Percentiles rank a stretch among this genome's conserved stretches.
Conservation (phyloP, 495 filamentous ascomycete genomes). For the Penicillium paradoxum region DNA sequence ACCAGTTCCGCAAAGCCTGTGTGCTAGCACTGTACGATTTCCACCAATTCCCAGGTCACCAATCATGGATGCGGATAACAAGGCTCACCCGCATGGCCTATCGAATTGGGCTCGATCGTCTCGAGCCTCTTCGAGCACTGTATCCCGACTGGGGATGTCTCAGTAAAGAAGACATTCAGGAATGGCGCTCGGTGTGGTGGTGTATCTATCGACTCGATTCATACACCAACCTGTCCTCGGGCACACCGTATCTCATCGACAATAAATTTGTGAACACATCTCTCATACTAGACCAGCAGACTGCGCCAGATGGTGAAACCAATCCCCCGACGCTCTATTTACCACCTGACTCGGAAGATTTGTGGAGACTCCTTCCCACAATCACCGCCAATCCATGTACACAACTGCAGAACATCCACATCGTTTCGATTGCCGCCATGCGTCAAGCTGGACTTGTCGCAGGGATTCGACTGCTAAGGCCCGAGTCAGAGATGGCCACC, state of each 20-base stretch:
- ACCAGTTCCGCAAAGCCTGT: constrained; percentile 28
- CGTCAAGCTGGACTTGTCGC: constrained; percentile 10
- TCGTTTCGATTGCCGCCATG: constrained; percentile 6
- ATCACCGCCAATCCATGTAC: constrained; percentile 6
- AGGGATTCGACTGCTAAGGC: constrained; percentile 1
- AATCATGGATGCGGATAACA: constrained; percentile 31
- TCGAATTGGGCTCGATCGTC: constrained; percentile 18
- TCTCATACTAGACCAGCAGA: not conserved
- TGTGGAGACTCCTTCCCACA: constrained; percentile 6
- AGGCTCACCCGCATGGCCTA: constrained; percentile 32
- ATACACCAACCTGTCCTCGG: constrained; percentile 22
- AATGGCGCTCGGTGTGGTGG: constrained; percentile 38
- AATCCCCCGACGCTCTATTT: too few relatives aligned
- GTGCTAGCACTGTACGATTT: constrained; percentile 38
- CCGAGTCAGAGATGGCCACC: not conserved
- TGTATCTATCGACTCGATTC: constrained; percentile 38
- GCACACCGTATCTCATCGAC: constrained; percentile 16
- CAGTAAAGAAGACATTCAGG: constrained; percentile 33
- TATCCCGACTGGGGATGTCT: too few relatives aligned
- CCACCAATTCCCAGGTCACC: constrained; percentile 29
- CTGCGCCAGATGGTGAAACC: not conserved
- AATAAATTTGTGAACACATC: constrained; percentile 9
- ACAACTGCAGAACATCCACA: constrained; percentile 10
- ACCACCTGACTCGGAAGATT: constrained; percentile 3
- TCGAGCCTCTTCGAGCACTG: constrained; percentile 6